These are phyloP conservation scores for Zopfia rhizophila DNA, from an alignment of 2,329 filamentous ascomycete species.

Conservation along the genomic window DNA sequence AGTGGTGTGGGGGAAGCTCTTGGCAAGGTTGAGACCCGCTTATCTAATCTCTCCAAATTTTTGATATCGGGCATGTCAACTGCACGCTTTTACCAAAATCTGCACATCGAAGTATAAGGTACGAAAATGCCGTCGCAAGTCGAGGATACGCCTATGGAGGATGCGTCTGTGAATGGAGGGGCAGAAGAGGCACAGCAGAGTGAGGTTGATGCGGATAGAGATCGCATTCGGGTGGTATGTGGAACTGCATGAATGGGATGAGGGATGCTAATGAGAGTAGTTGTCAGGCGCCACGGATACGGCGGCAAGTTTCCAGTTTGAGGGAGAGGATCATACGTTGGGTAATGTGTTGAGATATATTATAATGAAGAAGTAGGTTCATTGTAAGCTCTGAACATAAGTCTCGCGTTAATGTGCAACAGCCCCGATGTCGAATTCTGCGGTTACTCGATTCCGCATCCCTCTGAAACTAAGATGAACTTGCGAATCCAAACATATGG, in stretches of 20 bases:
- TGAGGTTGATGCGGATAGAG: constrained; percentile 50
- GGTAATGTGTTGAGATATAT: constrained; percentile 94
- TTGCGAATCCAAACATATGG: constrained; percentile 96
- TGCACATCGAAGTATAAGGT: no score
- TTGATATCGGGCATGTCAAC: constrained; percentile 24
- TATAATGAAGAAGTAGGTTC: constrained; percentile 95
- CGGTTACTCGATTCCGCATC: constrained; percentile 97
- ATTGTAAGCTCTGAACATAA: background rate
- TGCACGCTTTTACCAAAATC: no score
- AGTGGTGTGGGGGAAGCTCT: constrained; percentile 31
- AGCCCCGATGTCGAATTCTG: constrained; percentile 98
- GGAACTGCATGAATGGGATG: background rate
- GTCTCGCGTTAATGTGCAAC: constrained; percentile 2
- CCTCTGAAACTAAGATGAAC: constrained; percentile 96
- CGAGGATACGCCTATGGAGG: constrained; percentile 42
- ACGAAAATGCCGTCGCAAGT: constrained; percentile 17
- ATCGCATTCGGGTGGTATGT: constrained; percentile 58
- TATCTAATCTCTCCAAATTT: constrained; percentile 39
- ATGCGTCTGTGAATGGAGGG: constrained; percentile 35
- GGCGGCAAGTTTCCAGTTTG: constrained; percentile 94
- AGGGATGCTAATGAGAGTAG: constrained; percentile 60
- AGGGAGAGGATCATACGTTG: constrained; percentile 92
- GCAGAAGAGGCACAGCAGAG: constrained; percentile 36
- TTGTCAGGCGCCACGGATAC: constrained; percentile 84
- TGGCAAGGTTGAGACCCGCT: constrained; percentile 42